Percentiles rank a stretch among this genome's conserved stretches.
Conservation (phyloP, 805 yeast genomes). For the Nakazawaea pomicola region DNA sequence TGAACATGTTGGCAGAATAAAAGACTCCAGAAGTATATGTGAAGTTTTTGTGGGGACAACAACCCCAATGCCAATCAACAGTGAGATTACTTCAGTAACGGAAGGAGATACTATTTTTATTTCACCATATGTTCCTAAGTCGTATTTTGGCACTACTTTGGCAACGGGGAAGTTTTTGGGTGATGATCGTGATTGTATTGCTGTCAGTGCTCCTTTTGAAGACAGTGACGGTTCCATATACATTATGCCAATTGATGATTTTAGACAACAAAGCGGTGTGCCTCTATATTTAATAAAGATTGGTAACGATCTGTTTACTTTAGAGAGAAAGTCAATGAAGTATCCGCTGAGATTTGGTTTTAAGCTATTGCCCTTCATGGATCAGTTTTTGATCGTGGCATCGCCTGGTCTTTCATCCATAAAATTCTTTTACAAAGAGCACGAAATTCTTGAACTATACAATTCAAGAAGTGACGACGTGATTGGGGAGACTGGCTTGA, state of each 20-base stretch:
- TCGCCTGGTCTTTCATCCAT: conserved; percentile 49
- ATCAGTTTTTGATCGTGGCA: conserved; percentile 37
- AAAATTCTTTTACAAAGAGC: conserved; percentile 28
- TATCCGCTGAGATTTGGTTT: conserved; percentile 39
- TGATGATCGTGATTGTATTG: conserved; percentile 33
- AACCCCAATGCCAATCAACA: background rate
- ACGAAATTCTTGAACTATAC: conserved; percentile 21
- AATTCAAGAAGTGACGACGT: conserved; percentile 21
- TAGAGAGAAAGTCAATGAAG: no score
- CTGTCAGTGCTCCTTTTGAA: conserved; percentile 48
- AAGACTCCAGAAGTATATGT: conserved; percentile 32
- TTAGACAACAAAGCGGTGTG: background rate
- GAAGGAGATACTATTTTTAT: conserved; percentile 11
- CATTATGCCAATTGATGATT: conserved; percentile 27
- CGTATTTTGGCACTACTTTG: conserved; percentile 43
- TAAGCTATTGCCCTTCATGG: conserved; percentile 24
- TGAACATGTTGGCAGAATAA: conserved; percentile 16
- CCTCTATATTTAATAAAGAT: no score
- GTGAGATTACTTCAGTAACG: background rate
- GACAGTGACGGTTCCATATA: conserved; percentile 38
- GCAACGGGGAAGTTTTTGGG: conserved; percentile 37
- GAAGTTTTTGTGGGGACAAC: conserved; percentile 17
- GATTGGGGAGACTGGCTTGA: conserved; percentile 36
- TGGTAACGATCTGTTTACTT: no score
- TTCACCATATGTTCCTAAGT: conserved; percentile 21